Evolutionary conservation across 2,329 filamentous ascomycete species (phyloP).

Genomic region (Rhexocercosporidium sp.): DNA sequence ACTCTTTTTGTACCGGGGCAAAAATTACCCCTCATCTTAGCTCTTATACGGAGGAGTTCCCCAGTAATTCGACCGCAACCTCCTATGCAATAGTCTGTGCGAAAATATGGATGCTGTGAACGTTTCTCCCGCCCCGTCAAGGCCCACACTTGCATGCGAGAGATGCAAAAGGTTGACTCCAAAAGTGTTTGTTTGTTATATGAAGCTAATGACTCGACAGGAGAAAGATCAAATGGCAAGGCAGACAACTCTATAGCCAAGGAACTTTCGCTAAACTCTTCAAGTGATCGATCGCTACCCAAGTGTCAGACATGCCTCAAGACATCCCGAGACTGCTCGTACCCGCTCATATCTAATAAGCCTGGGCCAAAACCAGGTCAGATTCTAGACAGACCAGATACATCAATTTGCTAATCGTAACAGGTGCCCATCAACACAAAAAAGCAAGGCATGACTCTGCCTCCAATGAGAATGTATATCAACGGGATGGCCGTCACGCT

Average conservation of each 20-base stretch:
- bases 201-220: background rate
- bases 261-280: background rate
- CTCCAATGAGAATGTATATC: background rate
- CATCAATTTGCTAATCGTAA: background rate
- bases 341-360: conserved; percentile 15
- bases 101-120: background rate
- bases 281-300: conserved; percentile 13
- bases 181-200: background rate
- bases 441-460: background rate
- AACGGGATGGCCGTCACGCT: background rate
- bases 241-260: no score
- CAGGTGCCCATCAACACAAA: background rate
- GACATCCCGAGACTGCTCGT: conserved; percentile 5
- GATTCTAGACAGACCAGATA: background rate
- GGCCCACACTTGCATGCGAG: conserved; percentile 5
- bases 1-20: background rate
- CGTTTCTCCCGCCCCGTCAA: background rate
- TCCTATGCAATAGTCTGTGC: background rate
- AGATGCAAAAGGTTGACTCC: conserved; percentile 9
- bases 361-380: conserved; percentile 19
- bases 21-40: background rate
- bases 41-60: background rate
- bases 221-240: conserved; percentile 1
- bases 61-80: background rate
- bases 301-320: conserved; percentile 12